A percentile compares a stretch with the other conserved stretches of the same genome.
phyloP scores from a whole-genome alignment of 2,329 filamentous ascomycete species.

The Cadophora sp. region DNA sequence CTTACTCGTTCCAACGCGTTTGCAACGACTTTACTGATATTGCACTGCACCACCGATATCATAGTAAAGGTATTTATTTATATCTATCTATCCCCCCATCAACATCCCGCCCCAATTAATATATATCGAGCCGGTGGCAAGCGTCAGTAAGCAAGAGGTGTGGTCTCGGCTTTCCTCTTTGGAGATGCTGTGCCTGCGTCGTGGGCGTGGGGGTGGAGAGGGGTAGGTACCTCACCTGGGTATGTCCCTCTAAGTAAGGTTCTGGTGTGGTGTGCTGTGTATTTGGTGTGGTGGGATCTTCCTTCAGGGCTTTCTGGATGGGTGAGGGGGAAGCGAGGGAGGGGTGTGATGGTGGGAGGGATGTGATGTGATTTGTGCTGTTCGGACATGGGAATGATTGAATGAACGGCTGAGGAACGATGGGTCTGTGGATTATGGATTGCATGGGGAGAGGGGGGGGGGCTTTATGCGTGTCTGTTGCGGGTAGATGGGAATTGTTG shows the following conservation, averaged over 20 bases:
- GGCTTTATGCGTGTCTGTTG: conserved; percentile 2
- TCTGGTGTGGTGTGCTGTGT: too few relatives aligned
- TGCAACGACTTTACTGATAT: neutral
- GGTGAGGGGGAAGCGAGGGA: neutral
- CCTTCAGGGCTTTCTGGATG: too few relatives aligned
- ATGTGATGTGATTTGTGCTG: neutral
- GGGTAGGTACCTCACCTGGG: neutral
- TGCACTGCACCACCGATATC: too few relatives aligned
- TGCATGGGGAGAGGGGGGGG: neutral
- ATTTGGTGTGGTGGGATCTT: too few relatives aligned
- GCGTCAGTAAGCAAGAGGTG: neutral
- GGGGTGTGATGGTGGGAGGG: neutral
- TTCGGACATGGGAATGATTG: neutral
- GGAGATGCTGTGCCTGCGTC: neutral
- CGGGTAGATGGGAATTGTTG: neutral
- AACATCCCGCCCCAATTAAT: neutral
- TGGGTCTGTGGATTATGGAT: neutral
- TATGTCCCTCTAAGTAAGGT: too few relatives aligned
- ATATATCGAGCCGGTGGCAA: neutral
- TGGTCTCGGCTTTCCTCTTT: conserved; percentile 3
- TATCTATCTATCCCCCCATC: neutral
- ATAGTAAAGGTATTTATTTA: too few relatives aligned
- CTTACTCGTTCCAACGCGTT: neutral
- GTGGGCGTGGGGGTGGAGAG: conserved; percentile 2
- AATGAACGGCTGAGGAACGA: neutral